Percentiles rank a stretch among this genome's conserved stretches.
These are phyloP conservation scores for Claviceps sp. DNA, from an alignment of 2,329 filamentous ascomycete genomes.

Conservation along the genomic window DNA sequence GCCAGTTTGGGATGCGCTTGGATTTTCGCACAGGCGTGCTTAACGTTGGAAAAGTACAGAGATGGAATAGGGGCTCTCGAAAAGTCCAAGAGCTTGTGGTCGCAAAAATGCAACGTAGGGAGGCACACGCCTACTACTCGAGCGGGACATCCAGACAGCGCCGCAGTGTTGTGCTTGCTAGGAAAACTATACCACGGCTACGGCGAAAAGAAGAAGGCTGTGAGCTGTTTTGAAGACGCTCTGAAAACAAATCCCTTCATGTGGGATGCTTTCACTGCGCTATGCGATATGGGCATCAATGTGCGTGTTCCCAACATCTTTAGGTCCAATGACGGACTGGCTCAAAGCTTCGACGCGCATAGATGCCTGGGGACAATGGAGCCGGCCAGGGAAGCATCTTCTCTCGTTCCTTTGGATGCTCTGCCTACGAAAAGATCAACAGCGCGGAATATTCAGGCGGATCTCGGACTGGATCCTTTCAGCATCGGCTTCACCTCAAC, in stretches of 20 bases:
- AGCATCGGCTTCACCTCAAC: constrained; percentile 28
- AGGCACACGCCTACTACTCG: constrained; percentile 68
- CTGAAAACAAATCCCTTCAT: constrained; percentile 88
- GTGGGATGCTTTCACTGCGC: constrained; percentile 88
- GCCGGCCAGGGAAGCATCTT: constrained; percentile 20
- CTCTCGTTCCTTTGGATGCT: constrained; percentile 22
- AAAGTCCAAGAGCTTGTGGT: constrained; percentile 65
- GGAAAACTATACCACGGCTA: constrained; percentile 79
- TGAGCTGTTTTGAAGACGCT: constrained; percentile 76
- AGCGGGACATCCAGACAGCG: constrained; percentile 66
- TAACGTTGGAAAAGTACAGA: constrained; percentile 63
- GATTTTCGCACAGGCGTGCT: constrained; percentile 79
- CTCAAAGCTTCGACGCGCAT: constrained; percentile 32
- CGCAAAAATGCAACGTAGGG: constrained; percentile 62
- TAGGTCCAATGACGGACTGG: constrained; percentile 47
- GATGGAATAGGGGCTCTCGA: constrained; percentile 79
- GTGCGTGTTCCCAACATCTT: constrained; percentile 80
- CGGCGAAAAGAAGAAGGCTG: constrained; percentile 70
- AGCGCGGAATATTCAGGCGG: constrained; percentile 22
- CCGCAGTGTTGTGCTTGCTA: constrained; percentile 69
- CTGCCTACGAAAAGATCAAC: constrained; percentile 27
- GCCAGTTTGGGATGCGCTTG: constrained; percentile 78
- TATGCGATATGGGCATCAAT: constrained; percentile 78
- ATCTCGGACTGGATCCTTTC: constrained; percentile 36
- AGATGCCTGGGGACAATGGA: constrained; percentile 15